A percentile compares a stretch with the other conserved stretches of the same genome.
Conservation (phyloP, 148 eudicot species). For the Diospyros lotus region DNA sequence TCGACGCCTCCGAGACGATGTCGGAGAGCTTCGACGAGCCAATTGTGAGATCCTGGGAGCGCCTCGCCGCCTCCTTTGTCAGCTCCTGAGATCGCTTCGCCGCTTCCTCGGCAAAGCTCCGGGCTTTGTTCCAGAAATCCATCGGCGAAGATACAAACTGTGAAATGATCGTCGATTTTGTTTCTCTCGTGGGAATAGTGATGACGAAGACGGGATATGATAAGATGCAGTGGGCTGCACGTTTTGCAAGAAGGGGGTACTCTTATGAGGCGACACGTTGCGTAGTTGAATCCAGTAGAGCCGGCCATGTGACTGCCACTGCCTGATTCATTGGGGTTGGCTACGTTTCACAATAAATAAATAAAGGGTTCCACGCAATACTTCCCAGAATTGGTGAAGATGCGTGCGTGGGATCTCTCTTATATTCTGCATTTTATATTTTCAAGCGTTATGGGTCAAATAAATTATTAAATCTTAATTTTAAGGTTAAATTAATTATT, state of each 20-base stretch:
- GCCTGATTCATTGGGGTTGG: no score
- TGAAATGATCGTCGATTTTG: not conserved
- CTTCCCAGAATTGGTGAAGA: no score
- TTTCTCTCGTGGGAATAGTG: not conserved
- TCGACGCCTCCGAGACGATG: conserved; percentile 48
- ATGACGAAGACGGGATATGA: not conserved
- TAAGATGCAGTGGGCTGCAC: conserved; percentile 6
- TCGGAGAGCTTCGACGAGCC: conserved; percentile 47
- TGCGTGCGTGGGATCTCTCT: no score
- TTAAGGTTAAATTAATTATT: no score
- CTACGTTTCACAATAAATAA: no score
- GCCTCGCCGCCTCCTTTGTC: conserved; percentile 42
- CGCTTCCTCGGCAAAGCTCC: conserved; percentile 74
- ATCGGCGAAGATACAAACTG: conserved; percentile 12
- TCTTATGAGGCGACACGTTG: conserved; percentile 10
- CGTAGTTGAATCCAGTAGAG: not conserved
- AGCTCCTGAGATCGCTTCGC: conserved; percentile 63
- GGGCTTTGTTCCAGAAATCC: conserved; percentile 82
- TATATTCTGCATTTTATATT: no score
- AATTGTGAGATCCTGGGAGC: conserved; percentile 53
- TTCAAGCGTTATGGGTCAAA: no score
- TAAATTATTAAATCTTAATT: no score
- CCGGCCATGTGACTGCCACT: no score
- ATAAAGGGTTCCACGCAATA: no score
- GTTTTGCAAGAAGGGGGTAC: not conserved